Evolutionary conservation across 2,329 filamentous ascomycete species (phyloP), one percentile per base, ranked within the genome.

Genomic region (Fusarium irregulare): DNA sequence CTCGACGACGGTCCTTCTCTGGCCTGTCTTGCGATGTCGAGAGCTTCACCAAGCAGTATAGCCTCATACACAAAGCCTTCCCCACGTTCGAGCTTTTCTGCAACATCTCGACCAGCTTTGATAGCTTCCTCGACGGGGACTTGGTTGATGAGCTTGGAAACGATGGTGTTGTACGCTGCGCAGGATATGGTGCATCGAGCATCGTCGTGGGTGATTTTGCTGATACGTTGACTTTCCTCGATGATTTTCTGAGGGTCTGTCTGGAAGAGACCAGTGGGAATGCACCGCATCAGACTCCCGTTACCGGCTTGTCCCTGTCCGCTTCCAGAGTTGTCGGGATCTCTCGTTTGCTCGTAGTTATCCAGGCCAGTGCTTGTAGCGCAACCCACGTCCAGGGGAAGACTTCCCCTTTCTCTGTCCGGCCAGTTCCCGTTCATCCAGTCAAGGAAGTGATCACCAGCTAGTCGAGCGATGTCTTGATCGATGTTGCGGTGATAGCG

Each of bases 271-370:
- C 75, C 83, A 1, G 82, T 85, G 0, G 83, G 79, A 2, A 85
- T 76, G 64, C 83, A 85, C 6, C 83, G 77, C 83, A 85, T 85
- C 64, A 85, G 68, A 37, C 80, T 82, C 7, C 83, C 83, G 56
- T 85, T 85, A 16, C 83, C 83, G 1, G 81, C 80, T 9, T 68
- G 70, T 5, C 79, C 81, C 4, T 66, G 48, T 0, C 83, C 83
- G 0, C 81, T 80, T 6, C 83, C 83, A 0, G 77, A 76, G 0
- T 47, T 72, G 4, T 67, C 68, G 1, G 69, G 68, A 12, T 71
- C 61, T 21, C 65, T 41, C 0, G 72, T 70, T 8, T 44, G 9
- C 45, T 68, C 41, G 58, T 80, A 84, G 2, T 40, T 69, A 0
- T 25, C 7, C 11, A 85, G 68, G 1, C 82, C 82, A 0, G 25